Base-by-base conservation (phyloP, 2,329 filamentous ascomycete species). In the Coleophoma eucalyptorum region DNA sequence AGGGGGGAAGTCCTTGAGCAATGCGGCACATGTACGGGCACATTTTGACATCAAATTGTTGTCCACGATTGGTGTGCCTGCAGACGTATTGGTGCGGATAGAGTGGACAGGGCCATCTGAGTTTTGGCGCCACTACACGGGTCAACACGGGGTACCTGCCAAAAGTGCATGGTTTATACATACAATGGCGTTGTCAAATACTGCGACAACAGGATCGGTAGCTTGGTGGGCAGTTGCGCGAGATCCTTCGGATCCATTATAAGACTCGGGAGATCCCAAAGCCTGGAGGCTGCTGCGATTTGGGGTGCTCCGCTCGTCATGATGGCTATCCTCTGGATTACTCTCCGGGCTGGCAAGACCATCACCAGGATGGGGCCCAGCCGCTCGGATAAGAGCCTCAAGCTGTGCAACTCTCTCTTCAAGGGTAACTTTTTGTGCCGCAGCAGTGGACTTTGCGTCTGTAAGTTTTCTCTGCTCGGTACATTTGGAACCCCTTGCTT, bases 111-210 rank as follows among this genome's bases (percentile, higher is more conserved):
- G 35, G 13, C 16, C 35, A 38, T 18, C 15, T 18, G 13, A 15
- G 16, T 37, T 46, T 46, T 26, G 44, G 19, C n/a, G 21, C 21
- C 26, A 46, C 32, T 34, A 19, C n/a, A 16, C 13, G 15, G 31
- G 21, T 46, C 8, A 18, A 45, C 2, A 40, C 2, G 11, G 5
- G 7, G 26, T 26, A 26, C 26, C 26, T 26, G 26, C 10, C 26
- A 26, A 26, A 26, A 8, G 4, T 26, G 26, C 26, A 26, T 3
- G 26, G 26, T 26, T 5, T 26, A 16, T 16, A 20, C 51, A 40
- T 37, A 55, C 53, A 43, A 55, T 55, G 31, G 53, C 38, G 38
- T 55, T 55, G 21, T 55, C 43, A 33, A 53, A 55, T 5, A 55
- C 38, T 7, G 53, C 42, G 8, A 40, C 43, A 12, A 51, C 32